phyloP scores from a whole-genome alignment of 2,329 filamentous ascomycete genomes.

The Lachnellula occidentalis region DNA sequence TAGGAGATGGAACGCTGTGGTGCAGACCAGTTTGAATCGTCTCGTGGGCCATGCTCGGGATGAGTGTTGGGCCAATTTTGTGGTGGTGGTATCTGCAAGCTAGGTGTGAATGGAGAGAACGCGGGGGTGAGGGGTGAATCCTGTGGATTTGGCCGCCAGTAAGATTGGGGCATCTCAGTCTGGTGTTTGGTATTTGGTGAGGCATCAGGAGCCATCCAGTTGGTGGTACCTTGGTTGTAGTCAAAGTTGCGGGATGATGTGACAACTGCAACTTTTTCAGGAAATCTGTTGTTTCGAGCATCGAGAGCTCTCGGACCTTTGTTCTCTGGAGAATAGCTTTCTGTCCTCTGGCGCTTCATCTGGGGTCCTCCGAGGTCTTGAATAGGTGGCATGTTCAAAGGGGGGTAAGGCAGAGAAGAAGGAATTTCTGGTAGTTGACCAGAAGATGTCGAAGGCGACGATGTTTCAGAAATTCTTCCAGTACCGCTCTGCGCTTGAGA shows the following conservation, averaged over 20 bases:
- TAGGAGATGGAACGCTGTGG: conserved; percentile 32
- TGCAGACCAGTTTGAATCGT: conserved; percentile 28
- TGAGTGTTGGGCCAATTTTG: conserved; percentile 28
- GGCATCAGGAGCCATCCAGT: conserved; percentile 29
- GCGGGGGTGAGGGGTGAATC: conserved; percentile 47
- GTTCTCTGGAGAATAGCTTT: conserved; percentile 31
- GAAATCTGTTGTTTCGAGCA: conserved; percentile 4
- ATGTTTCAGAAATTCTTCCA: conserved; percentile 39
- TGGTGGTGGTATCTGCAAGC: conserved; percentile 27
- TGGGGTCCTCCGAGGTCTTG: conserved; percentile 40
- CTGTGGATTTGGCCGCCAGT: conserved; percentile 46
- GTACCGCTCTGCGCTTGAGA: conserved; percentile 35
- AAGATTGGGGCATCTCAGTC: conserved; percentile 36
- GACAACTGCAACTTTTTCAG: conserved; percentile 23
- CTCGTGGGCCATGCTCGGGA: conserved; percentile 24
- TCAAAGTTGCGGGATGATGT: conserved; percentile 28
- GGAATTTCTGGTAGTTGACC: conserved; percentile 39
- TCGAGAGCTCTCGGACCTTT: conserved; percentile 24
- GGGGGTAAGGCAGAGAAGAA: conserved; percentile 37
- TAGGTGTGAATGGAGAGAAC: conserved; percentile 45
- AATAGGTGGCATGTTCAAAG: conserved; percentile 40
- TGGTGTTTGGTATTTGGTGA: conserved; percentile 34
- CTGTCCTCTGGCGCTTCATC: conserved; percentile 35
- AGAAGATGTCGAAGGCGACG: conserved; percentile 42
- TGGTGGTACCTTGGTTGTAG: conserved; percentile 23